phyloP scores from a whole-genome alignment of 2,329 filamentous ascomycete genomes.

The Didymella pomorum region DNA sequence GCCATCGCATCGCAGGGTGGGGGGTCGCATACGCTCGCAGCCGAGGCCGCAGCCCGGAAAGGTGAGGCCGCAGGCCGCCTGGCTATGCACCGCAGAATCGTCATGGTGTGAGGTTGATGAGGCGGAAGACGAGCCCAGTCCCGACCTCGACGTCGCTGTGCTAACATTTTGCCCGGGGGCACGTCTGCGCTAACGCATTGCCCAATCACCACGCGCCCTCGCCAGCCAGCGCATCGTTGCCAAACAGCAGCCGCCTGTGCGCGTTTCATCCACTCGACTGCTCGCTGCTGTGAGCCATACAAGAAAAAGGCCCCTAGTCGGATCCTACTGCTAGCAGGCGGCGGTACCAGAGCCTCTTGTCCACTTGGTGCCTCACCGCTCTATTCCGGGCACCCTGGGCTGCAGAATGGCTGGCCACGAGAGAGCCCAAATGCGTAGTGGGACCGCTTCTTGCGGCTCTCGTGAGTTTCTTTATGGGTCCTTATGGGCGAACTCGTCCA shows the following conservation, averaged over 20 bases:
- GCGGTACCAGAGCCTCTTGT: constrained; percentile 26
- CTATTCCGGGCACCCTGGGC: constrained; percentile 32
- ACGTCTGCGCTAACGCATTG: constrained; percentile 10
- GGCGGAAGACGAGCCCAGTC: constrained; percentile 1
- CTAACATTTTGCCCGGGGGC: constrained; percentile 18
- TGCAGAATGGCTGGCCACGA: constrained; percentile 24
- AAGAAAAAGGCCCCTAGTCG: neutral
- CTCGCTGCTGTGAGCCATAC: constrained; percentile 43
- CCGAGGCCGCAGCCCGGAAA: constrained; percentile 33
- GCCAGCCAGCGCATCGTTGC: constrained; percentile 21
- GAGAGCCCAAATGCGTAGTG: constrained; percentile 19
- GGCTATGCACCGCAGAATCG: constrained; percentile 47
- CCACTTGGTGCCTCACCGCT: constrained; percentile 45
- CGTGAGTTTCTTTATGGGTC: constrained; percentile 17
- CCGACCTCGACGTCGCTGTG: constrained; percentile 8
- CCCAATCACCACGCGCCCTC: constrained; percentile 44
- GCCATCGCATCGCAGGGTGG: neutral
- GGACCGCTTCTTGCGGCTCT: constrained; percentile 25
- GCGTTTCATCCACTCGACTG: constrained; percentile 41
- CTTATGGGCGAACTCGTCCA: constrained; percentile 16
- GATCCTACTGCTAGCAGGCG: neutral
- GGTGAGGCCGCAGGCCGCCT: constrained; percentile 37
- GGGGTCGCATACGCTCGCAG: constrained; percentile 33
- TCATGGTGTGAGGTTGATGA: constrained; percentile 27
- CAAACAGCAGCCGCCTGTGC: constrained; percentile 43